Evolutionary conservation across 1,284 basidiomycete species (phyloP).

Genomic region (Cryptococcus maquisensis): DNA sequence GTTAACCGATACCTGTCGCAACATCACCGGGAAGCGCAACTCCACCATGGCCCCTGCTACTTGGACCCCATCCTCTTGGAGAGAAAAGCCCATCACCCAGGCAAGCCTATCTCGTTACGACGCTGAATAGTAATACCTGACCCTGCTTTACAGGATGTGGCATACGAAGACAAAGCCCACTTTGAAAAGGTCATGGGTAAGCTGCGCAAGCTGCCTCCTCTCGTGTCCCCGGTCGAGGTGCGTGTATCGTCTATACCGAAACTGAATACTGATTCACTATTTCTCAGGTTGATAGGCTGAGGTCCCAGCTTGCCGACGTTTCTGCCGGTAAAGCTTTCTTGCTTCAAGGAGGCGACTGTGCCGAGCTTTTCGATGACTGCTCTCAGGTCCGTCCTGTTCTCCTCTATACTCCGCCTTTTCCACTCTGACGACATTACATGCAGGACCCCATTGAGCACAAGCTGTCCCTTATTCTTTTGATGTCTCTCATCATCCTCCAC

Average conservation of each 20-base stretch:
- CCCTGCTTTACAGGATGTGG: slow-evolving; percentile 41
- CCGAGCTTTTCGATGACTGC: slow-evolving; percentile 88
- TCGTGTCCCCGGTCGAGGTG: slow-evolving; percentile 86
- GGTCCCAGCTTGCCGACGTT: slow-evolving; percentile 72
- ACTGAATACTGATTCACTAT: not conserved
- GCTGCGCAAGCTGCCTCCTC: slow-evolving; percentile 70
- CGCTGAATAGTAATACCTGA: not conserved
- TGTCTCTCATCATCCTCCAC: slow-evolving; percentile 92
- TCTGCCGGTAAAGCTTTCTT: slow-evolving; percentile 87
- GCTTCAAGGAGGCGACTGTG: slow-evolving; percentile 94
- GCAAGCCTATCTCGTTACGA: slow-evolving; percentile 37
- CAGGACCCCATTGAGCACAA: slow-evolving; percentile 91
- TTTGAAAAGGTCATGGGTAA: slow-evolving; percentile 67
- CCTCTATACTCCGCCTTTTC: not conserved
- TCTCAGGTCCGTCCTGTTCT: slow-evolving; percentile 60
- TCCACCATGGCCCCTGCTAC: slow-evolving; percentile 8
- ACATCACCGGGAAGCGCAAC: slow-evolving; percentile 3
- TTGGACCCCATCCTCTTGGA: slow-evolving; percentile 61
- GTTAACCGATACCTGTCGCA: not conserved
- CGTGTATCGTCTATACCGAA: slow-evolving; percentile 18
- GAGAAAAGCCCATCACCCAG: slow-evolving; percentile 64
- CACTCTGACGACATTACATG: slow-evolving; percentile 1
- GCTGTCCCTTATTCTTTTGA: slow-evolving; percentile 88
- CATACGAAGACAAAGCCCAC: slow-evolving; percentile 45
- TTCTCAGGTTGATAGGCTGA: slow-evolving; percentile 75